Evolutionary conservation across 2,329 filamentous ascomycete species (phyloP).

Genomic region (Pyrenochaeta sp.): DNA sequence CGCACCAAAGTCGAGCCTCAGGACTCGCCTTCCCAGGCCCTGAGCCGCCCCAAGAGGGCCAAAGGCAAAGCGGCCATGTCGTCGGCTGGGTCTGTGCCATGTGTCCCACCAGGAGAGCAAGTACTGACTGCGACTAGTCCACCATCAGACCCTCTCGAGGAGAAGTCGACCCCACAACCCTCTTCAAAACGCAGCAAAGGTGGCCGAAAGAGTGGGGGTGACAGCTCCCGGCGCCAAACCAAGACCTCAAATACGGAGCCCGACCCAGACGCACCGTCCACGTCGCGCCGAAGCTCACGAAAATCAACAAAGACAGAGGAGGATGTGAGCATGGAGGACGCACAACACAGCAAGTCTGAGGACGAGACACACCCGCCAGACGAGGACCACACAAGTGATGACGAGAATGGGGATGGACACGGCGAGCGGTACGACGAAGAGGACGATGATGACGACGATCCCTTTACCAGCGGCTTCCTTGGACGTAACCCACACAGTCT

Average conservation of each 20-base stretch:
- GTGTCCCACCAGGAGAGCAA: slow-evolving; percentile 1
- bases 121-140: slow-evolving; percentile 57
- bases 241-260: slow-evolving; percentile 35
- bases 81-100: slow-evolving; percentile 67
- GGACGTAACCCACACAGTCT: slow-evolving; percentile 68
- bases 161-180: slow-evolving; percentile 66
- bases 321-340: slow-evolving; percentile 76
- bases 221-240: slow-evolving; percentile 21
- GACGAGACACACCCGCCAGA: slow-evolving; percentile 48
- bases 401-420: slow-evolving; percentile 60
- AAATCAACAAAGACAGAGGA: slow-evolving; percentile 60
- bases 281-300: slow-evolving; percentile 43
- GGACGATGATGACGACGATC: slow-evolving; percentile 64
- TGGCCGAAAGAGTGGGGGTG: slow-evolving; percentile 71
- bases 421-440: slow-evolving; percentile 61
- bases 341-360: slow-evolving; percentile 68
- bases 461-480: slow-evolving; percentile 69
- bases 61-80: slow-evolving; percentile 75
- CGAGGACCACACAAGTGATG: slow-evolving; percentile 55
- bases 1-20: slow-evolving; percentile 71
- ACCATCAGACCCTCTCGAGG: slow-evolving; percentile 70
- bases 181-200: slow-evolving; percentile 78
- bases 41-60: slow-evolving; percentile 65
- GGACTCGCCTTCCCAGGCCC: slow-evolving; percentile 49
- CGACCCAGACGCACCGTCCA: slow-evolving; percentile 34